Base-by-base conservation (phyloP, 2,329 filamentous ascomycete species). In the Diatrype stigma region DNA sequence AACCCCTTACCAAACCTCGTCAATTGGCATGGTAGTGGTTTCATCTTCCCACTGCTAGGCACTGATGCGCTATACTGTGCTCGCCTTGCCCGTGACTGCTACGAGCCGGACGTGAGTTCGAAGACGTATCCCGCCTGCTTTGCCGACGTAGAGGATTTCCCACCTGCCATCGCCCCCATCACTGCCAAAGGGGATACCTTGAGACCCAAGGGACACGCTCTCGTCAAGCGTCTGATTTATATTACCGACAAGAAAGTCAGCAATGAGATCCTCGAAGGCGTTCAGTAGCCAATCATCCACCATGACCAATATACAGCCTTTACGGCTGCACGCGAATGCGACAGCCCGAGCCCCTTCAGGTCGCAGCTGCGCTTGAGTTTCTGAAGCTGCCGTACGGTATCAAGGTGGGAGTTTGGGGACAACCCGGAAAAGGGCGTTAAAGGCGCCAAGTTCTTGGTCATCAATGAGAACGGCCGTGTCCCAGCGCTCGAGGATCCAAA, bases 401-500 rank as follows among this genome's bases (percentile, higher is more conserved):
- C 51, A 70, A 72, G 48, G 19, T 74, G 71, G 71, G 67, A 74
- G 12, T 71, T 74, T 47, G 63, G 69, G 47, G 64, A 72, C 38
- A 62, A 65, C n/a, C 53, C 66, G 0, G 28, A 63, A 2, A 72
- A 63, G 10, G 69, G 68, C 17, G 63, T 72, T 52, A 72, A 73
- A 45, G 67, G 70, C 5, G 53, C 61, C 3, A 44, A 48, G 0
- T 76, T 70, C 56, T 54, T 68, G n/a, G 61, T 65, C 17, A 68
- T 75, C 59, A 76, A 73, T 55, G 67, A 70, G 48, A 76, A 76
- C 52, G 73, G 74, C 23, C 68, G 73, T 16, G 64, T 69, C 49
- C 68, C 70, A 1, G 64, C 65, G 4, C 52, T 71, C n/a, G 63
- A 67, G 48, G 69, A 72, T 45, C 68, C 67, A 2, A 70, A 71